A percentile compares a stretch with the other conserved stretches of the same genome.
phyloP scores from a whole-genome alignment of 768 basidiomycete species.

The Stropharia rugosoannulata region DNA sequence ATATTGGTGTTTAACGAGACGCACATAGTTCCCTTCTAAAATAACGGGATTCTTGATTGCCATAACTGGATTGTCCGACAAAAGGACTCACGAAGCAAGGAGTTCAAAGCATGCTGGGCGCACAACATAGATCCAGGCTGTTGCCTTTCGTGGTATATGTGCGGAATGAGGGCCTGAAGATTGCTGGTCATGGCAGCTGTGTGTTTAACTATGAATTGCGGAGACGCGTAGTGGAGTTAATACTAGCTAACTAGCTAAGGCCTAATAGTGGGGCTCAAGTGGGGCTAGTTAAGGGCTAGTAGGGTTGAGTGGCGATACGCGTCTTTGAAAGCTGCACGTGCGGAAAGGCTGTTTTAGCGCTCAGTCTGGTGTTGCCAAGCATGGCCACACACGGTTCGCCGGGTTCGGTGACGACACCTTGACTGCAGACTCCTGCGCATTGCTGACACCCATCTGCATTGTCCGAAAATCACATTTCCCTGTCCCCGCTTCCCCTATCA shows the following conservation, averaged over 20 bases:
- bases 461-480: background rate
- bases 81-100: slow-evolving; percentile 63
- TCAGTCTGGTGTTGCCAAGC: slow-evolving; percentile 3
- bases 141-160: slow-evolving; percentile 81
- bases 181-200: slow-evolving; percentile 47
- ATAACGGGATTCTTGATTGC: background rate
- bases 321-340: background rate
- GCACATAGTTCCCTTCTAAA: slow-evolving; percentile 44
- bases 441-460: background rate
- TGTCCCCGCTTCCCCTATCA: slow-evolving; percentile 1
- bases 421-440: background rate
- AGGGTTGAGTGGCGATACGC: background rate
- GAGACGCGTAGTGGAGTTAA: background rate
- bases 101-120: slow-evolving; percentile 85
- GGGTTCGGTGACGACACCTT: slow-evolving; percentile 1
- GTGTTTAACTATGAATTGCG: background rate
- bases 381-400: background rate
- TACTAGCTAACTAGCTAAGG: too few relatives aligned
- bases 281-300: background rate
- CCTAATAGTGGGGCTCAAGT: background rate
- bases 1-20: slow-evolving; percentile 5
- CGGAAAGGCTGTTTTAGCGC: background rate
- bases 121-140: slow-evolving; percentile 80
- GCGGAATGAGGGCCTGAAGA: slow-evolving; percentile 48
- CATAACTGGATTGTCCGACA: background rate